Evolutionary conservation across 1,139 yeast genomes (phyloP).

Genomic region (Yamadazyma sp.): DNA sequence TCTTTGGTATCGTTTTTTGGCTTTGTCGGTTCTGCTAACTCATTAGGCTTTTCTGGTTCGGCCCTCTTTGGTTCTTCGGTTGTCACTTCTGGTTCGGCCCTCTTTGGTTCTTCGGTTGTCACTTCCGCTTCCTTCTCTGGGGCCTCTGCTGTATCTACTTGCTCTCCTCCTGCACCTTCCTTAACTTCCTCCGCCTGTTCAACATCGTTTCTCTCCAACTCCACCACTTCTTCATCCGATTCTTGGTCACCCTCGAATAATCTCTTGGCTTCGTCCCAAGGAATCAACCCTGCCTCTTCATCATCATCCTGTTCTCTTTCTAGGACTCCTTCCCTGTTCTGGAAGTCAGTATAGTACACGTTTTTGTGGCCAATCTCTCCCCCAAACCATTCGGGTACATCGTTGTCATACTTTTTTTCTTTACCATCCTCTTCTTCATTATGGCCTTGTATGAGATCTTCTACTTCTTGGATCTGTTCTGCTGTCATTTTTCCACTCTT

Average conservation of each 20-base stretch:
- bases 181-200: conserved; percentile 1
- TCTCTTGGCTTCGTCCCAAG: conserved; percentile 48
- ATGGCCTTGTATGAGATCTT: not conserved
- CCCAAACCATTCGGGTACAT: conserved; percentile 36
- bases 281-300: conserved; percentile 49
- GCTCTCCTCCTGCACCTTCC: conserved; percentile 8
- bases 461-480: conserved; percentile 4
- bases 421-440: not conserved
- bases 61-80: conserved; percentile 36
- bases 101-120: conserved; percentile 33
- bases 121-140: conserved; percentile 6
- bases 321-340: conserved; percentile 4
- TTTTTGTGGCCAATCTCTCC: conserved; percentile 13
- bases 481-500: not conserved
- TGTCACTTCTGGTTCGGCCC: conserved; percentile 34
- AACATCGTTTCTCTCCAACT: conserved; percentile 3
- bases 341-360: conserved; percentile 12
- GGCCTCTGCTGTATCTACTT: conserved; percentile 10
- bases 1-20: conserved; percentile 5
- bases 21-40: conserved; percentile 10
- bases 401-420: conserved; percentile 1
- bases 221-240: conserved; percentile 11
- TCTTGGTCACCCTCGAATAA: conserved; percentile 14
- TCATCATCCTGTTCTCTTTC: conserved; percentile 22
- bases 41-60: conserved; percentile 14